A percentile compares a stretch with the other conserved stretches of the same genome.
These are phyloP conservation scores for Lasiosphaeria ovina DNA, from an alignment of 495 filamentous ascomycete species.

Conservation along the genomic window DNA sequence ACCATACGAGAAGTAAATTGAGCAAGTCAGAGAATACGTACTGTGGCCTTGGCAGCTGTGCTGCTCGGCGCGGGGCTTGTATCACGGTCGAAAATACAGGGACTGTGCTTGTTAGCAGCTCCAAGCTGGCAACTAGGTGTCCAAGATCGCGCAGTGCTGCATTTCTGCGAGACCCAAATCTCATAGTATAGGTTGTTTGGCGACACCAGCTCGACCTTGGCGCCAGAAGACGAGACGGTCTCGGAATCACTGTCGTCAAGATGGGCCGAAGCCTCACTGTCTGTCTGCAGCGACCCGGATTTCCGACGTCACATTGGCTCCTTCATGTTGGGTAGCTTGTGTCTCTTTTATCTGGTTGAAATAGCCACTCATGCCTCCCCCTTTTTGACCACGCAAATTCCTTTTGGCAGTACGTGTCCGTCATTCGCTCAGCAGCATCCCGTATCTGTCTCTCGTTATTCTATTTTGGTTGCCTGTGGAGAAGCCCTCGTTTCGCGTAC, in stretches of 20 bases:
- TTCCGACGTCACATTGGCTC: slow-evolving; percentile 24
- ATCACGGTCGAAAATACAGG: background rate
- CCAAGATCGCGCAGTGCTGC: slow-evolving; percentile 4
- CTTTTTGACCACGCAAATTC: background rate
- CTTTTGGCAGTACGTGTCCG: slow-evolving; percentile 5
- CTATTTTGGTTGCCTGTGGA: background rate
- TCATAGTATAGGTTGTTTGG: background rate
- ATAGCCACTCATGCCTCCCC: slow-evolving; percentile 12
- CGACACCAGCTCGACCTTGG: background rate
- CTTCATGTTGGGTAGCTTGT: slow-evolving; percentile 16
- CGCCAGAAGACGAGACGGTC: slow-evolving; percentile 2
- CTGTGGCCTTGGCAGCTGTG: too few species aligned
- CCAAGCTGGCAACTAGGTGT: background rate
- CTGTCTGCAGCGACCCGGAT: slow-evolving; percentile 9
- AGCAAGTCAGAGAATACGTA: too few species aligned
- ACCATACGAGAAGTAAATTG: too few species aligned
- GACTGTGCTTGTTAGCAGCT: background rate
- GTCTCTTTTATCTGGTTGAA: slow-evolving; percentile 11
- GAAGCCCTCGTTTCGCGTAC: slow-evolving; percentile 3
- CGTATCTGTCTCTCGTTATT: slow-evolving; percentile 16
- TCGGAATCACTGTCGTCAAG: background rate
- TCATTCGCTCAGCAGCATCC: slow-evolving; percentile 6
- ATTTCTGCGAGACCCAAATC: background rate
- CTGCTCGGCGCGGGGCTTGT: too few species aligned
- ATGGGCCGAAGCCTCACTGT: slow-evolving; percentile 1